Base-by-base conservation (phyloP, 208 protist species). In the Wallacemonas sp. region DNA sequence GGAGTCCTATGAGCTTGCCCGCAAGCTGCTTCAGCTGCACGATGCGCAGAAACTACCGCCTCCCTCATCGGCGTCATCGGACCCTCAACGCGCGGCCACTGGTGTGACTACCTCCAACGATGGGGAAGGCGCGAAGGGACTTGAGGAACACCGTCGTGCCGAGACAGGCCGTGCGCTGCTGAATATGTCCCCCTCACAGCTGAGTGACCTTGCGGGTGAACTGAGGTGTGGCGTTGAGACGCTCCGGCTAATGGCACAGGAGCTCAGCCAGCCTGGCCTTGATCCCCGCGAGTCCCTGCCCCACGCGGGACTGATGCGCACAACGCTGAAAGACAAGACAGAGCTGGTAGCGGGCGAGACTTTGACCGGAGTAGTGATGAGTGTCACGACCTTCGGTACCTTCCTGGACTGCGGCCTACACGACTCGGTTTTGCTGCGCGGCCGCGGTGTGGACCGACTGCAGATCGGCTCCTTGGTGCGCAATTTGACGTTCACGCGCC, bases 391-490 rank as follows among this genome's bases (percentile, higher is more conserved):
- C 39, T 95, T 95, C 63, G 89, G 89, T 15, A 87, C 75, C 1
- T 95, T 95, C 71, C 84, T 95, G 5, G 86, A 95, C 73, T 86
- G 78, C 46, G 89, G 89, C 19, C 61, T 95, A 64, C 86, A 91
- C 71, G 74, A 93, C 37, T 59, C 73, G 5, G 78, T 91, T 13
- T 75, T 95, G 19, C 72, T 95, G 63, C 82, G 76, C 38, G 79
- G 68, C 5, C 37, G 63, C 19, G 70, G 63, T 19, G 69, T 87
- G 61, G 79, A 90, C 61, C 61, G 60, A 26, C 67, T 87, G 64
- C 81, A 83, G 52, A 66, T 80, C 29, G 89, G 89, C 30, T 57
- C 50, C 6, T 32, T 57, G 30, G 50, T 57, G 30, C 29, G 38
- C 5, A 57, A 57, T 21, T 6, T 57, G 30, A 37, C n/a, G 4